Conservation (phyloP, 1,284 basidiomycete species). For the Butyriboletus regius region DNA sequence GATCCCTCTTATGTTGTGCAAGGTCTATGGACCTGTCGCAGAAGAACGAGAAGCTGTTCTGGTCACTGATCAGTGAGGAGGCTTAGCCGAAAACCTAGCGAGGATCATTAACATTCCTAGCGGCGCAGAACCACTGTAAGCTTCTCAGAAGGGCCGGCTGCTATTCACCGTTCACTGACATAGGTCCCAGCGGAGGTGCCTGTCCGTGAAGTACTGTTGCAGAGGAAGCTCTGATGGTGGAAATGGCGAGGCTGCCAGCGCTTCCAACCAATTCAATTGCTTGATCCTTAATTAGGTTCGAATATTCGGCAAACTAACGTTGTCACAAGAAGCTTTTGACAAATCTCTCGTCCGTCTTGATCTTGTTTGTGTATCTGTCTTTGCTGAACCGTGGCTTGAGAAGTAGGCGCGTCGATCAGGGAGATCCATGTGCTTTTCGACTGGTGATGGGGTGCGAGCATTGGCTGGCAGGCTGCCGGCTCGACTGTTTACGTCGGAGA, state of each 20-base stretch:
- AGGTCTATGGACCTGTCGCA: slow-evolving; percentile 1
- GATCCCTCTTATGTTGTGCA: not conserved
- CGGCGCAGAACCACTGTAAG: not conserved
- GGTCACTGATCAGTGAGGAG: not conserved
- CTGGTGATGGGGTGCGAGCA: slow-evolving; percentile 10
- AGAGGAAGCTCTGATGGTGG: slow-evolving; percentile 3
- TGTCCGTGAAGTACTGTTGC: slow-evolving; percentile 4
- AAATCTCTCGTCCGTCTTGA: slow-evolving; percentile 2
- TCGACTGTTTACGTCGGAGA: slow-evolving; percentile 17
- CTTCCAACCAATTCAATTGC: slow-evolving; percentile 15
- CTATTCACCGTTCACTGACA: slow-evolving; percentile 6
- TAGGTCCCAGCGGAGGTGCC: not conserved
- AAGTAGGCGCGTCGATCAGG: slow-evolving; percentile 1
- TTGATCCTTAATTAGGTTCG: slow-evolving; percentile 19
- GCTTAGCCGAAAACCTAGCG: not conserved
- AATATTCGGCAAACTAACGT: slow-evolving; percentile 17
- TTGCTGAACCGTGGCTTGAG: slow-evolving; percentile 5
- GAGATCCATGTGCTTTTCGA: slow-evolving; percentile 9
- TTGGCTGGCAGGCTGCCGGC: slow-evolving; percentile 7
- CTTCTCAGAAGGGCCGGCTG: not conserved
- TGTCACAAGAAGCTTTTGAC: slow-evolving; percentile 7
- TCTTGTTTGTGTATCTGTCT: not conserved
- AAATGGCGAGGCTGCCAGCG: slow-evolving; percentile 16
- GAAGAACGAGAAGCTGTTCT: slow-evolving; percentile 4
- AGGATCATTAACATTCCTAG: not conserved